These are phyloP conservation scores for Anisogramma anomala DNA, from an alignment of 2,329 filamentous ascomycete genomes.

Conservation along the genomic window DNA sequence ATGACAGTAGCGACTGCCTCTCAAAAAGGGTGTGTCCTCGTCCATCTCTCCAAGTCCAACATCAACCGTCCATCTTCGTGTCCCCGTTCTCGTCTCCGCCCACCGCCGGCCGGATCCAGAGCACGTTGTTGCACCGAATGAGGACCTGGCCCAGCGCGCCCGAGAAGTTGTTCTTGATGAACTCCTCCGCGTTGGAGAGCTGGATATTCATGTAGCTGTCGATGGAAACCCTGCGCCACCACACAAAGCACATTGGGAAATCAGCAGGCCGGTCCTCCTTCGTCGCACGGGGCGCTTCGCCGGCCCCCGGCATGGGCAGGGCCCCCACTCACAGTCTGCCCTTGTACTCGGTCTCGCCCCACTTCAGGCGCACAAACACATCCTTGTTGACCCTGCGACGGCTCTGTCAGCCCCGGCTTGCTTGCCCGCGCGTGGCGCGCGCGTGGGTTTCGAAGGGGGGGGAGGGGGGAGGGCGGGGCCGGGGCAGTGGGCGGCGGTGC, in stretches of 20 bases:
- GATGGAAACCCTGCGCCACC: constrained; percentile 60
- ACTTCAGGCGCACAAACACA: constrained; percentile 88
- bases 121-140: constrained; percentile 89
- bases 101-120: constrained; percentile 65
- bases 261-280: neutral
- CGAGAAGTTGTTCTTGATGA: constrained; percentile 74
- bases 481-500: constrained; percentile 20
- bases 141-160: constrained; percentile 81
- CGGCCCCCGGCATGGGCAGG: too few relatives aligned
- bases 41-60: neutral
- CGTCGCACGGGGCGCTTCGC: too few relatives aligned
- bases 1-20: too few relatives aligned
- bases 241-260: too few relatives aligned
- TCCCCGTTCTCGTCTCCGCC: constrained; percentile 40
- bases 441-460: constrained; percentile 2
- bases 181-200: constrained; percentile 82
- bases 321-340: constrained; percentile 59
- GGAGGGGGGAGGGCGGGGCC: constrained; percentile 43
- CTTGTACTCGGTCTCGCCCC: constrained; percentile 96
- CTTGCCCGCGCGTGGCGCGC: too few relatives aligned
- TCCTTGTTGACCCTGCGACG: constrained; percentile 67
- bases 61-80: constrained; percentile 46
- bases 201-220: constrained; percentile 99
- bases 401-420: too few relatives aligned
- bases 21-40: too few relatives aligned